Conservation (phyloP, 176 grass and related monocot species). For the Tuctoria greenei region DNA sequence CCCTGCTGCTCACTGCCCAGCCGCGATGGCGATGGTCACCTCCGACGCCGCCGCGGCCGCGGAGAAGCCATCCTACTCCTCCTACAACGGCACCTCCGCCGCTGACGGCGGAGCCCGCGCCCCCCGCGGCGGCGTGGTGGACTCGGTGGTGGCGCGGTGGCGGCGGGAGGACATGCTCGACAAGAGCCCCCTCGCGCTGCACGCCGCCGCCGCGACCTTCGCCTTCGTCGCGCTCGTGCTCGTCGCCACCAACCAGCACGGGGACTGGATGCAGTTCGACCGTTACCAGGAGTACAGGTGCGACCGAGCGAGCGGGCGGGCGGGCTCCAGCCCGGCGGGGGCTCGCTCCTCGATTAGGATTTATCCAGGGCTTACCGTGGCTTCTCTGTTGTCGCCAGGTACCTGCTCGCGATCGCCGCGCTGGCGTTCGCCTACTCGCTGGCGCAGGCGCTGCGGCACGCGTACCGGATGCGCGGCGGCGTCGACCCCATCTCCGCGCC, state of each 20-base stretch:
- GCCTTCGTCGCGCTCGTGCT: conserved; percentile 71
- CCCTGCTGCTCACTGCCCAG: background rate
- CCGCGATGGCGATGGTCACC: conserved; percentile 50
- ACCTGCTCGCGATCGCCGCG: conserved; percentile 58
- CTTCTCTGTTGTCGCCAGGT: conserved; percentile 42
- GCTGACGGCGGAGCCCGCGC: background rate
- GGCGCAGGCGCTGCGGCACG: conserved; percentile 54
- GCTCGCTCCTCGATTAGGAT: conserved; percentile 12
- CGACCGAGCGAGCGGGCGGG: background rate
- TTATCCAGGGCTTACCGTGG: background rate
- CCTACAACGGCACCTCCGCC: conserved; percentile 38
- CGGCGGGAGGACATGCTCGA: conserved; percentile 70
- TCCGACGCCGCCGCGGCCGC: conserved; percentile 19
- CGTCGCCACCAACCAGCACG: conserved; percentile 80
- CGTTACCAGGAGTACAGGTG: conserved; percentile 83
- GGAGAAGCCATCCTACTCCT: conserved; percentile 21
- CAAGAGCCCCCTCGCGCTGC: conserved; percentile 64
- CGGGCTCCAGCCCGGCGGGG: background rate
- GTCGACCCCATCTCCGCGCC: conserved; percentile 36
- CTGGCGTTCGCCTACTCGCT: conserved; percentile 64
- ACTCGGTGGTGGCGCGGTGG: conserved; percentile 51
- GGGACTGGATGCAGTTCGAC: conserved; percentile 79
- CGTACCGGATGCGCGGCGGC: conserved; percentile 34
- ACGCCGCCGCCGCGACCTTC: conserved; percentile 52
- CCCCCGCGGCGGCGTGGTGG: conserved; percentile 26